Base-by-base conservation (phyloP, 2,329 filamentous ascomycete species). In the Xenosphaeropsis pyriputrescens region DNA sequence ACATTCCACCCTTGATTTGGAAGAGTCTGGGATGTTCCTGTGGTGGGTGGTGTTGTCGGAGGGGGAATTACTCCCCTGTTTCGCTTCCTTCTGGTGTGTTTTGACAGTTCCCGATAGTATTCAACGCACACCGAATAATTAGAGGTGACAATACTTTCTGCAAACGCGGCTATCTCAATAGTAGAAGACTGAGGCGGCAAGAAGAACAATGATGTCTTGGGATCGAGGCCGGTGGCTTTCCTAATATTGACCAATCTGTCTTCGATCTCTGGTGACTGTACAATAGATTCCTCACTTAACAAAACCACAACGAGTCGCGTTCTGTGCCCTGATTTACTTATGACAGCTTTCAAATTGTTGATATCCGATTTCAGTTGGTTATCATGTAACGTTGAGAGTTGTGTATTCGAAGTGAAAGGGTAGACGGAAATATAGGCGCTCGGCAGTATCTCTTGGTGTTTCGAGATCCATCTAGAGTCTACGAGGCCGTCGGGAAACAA, bases 81-180 rank as follows among this genome's bases (percentile, higher is more conserved):
- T 47, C 84, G 80, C 64, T 96, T 96, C 55, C 91, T 81, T 47
- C 88, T 75, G 8, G 82, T 71, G 63, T 94, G 89, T 42, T 93
- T 88, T n/a, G 85, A 86, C 11, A 96, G 68, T 49, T 98, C 89
- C 34, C 88, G 72, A 56, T 96, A 96, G 58, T 95, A 94, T 50
- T 98, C 91, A 34, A 89, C 64, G 15, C 84, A 76, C 15, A 77
- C 66, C 1, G 78, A 74, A 42, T 89, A 85, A 33, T 95, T 57
- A 1, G 79, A 71, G 2, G 73, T 65, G 34, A 95, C 65, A 31
- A 93, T 72, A 37, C 72, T 80, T 39, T 79, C 75, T 1, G 81
- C 75, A 45, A 89, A 85, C 6, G 76, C 73, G 42, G 75, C 70
- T 16, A 93, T 61, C 51, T 93, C 85, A 1, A 72, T 68, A 2